Conservation (phyloP, 768 basidiomycete genomes). For the Mycena pura region DNA sequence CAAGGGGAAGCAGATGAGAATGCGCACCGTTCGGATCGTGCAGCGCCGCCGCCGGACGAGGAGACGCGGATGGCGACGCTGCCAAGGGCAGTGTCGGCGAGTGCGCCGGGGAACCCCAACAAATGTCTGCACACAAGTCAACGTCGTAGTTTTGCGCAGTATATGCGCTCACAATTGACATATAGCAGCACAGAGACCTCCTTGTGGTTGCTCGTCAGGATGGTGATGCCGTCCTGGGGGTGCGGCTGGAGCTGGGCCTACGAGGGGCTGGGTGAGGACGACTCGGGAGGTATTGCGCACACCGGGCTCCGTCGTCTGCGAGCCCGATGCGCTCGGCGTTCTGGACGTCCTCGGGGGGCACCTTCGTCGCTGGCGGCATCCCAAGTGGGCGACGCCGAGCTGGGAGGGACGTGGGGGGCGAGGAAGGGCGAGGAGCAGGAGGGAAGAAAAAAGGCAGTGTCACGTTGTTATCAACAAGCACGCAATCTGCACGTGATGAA, state of each 20-base stretch:
- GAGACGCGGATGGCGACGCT: slow-evolving; percentile 42
- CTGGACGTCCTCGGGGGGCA: neutral
- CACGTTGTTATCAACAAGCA: too few relatives aligned
- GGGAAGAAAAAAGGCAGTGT: too few relatives aligned
- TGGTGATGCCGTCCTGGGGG: slow-evolving; percentile 36
- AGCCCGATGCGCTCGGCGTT: slow-evolving; percentile 10
- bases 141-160: too few relatives aligned
- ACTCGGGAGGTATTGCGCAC: neutral
- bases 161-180: slow-evolving; percentile 64
- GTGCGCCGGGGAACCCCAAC: slow-evolving; percentile 66
- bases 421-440: neutral
- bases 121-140: slow-evolving; percentile 50
- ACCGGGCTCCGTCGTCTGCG: neutral
- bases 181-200: slow-evolving; percentile 81
- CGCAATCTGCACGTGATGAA: too few relatives aligned
- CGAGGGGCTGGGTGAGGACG: too few relatives aligned
- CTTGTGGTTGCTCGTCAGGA: slow-evolving; percentile 73
- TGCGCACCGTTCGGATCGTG: too few relatives aligned
- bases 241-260: too few relatives aligned
- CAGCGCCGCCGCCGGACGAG: slow-evolving; percentile 34
- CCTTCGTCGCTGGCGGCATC: neutral
- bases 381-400: slow-evolving; percentile 17
- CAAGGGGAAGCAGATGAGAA: neutral
- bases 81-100: slow-evolving; percentile 75
- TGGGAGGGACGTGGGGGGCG: slow-evolving; percentile 7